Evolutionary conservation across 1,284 basidiomycete species (phyloP).

Genomic region (Tremellales sp.): DNA sequence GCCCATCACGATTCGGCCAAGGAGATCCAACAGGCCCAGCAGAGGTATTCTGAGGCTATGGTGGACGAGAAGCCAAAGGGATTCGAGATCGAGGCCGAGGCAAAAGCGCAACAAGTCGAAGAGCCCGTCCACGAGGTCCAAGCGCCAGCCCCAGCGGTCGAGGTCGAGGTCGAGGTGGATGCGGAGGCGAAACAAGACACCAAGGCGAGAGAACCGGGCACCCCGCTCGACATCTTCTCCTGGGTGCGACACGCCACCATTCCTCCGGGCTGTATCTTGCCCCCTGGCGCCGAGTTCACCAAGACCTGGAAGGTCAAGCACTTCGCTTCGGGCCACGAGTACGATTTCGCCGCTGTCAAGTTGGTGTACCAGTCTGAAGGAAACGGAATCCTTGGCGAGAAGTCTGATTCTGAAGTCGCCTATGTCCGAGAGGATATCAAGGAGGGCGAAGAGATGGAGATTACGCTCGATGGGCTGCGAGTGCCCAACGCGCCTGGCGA

Average conservation of each 20-base stretch:
- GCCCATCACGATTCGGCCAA: background rate
- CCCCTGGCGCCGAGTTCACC: constrained; percentile 42
- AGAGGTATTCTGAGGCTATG: background rate
- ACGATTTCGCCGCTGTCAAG: constrained; percentile 27
- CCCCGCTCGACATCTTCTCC: constrained; percentile 39
- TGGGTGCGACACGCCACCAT: constrained; percentile 43
- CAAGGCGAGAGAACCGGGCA: constrained; percentile 19
- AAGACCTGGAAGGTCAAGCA: constrained; percentile 44
- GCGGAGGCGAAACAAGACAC: background rate
- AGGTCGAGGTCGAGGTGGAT: constrained; percentile 5
- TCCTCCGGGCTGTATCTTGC: constrained; percentile 31
- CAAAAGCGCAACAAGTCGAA: background rate
- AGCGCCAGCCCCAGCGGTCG: background rate
- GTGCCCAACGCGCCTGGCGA: constrained; percentile 35
- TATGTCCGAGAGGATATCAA: constrained; percentile 24
- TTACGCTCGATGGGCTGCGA: constrained; percentile 33
- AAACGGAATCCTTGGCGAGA: constrained; percentile 16
- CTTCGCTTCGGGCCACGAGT: constrained; percentile 39
- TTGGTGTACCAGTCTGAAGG: constrained; percentile 29
- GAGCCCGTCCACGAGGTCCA: background rate
- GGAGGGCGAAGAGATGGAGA: constrained; percentile 32
- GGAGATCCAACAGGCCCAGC: background rate
- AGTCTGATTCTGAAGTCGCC: constrained; percentile 16
- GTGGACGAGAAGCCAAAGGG: background rate
- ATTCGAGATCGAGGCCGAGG: background rate